These are phyloP conservation scores for Blastobotrys illinoisensis DNA, from an alignment of 1,139 yeast genomes.

Conservation along the genomic window DNA sequence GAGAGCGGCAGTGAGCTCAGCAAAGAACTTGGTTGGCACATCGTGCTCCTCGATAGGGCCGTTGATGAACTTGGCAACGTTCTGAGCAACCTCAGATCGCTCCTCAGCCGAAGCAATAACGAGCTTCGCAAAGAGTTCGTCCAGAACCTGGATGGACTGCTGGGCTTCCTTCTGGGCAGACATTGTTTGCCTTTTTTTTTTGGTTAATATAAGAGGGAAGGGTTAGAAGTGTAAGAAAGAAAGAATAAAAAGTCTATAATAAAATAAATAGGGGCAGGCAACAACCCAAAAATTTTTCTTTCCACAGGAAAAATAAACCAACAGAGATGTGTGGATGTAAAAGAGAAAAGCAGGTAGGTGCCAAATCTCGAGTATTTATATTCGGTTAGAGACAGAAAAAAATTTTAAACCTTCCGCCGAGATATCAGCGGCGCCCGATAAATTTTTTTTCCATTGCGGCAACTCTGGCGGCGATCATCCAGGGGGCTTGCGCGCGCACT, in stretches of 20 bases:
- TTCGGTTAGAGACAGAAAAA: background rate
- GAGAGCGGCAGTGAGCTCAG: slow-evolving; percentile 68
- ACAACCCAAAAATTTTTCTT: background rate
- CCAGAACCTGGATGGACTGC: slow-evolving; percentile 56
- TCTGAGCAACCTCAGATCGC: slow-evolving; percentile 81
- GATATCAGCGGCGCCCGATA: background rate
- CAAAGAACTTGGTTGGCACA: slow-evolving; percentile 87
- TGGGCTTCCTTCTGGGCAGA: slow-evolving; percentile 14
- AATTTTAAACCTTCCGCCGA: background rate
- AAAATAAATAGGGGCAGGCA: background rate
- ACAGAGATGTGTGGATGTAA: background rate
- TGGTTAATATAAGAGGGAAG: background rate
- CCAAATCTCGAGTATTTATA: background rate
- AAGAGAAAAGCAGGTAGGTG: background rate
- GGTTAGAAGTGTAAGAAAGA: background rate
- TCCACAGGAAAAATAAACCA: background rate
- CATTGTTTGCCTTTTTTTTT: slow-evolving; percentile 7
- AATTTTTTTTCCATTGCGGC: background rate
- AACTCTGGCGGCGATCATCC: background rate
- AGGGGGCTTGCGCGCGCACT: background rate
- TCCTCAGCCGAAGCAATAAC: slow-evolving; percentile 78
- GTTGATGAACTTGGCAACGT: slow-evolving; percentile 89
- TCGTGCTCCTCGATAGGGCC: slow-evolving; percentile 98
- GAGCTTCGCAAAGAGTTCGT: slow-evolving; percentile 89
- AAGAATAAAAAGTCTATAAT: background rate